Evolutionary conservation across 1,139 yeast genomes (phyloP).

Genomic region (Yamadazyma mexicana): DNA sequence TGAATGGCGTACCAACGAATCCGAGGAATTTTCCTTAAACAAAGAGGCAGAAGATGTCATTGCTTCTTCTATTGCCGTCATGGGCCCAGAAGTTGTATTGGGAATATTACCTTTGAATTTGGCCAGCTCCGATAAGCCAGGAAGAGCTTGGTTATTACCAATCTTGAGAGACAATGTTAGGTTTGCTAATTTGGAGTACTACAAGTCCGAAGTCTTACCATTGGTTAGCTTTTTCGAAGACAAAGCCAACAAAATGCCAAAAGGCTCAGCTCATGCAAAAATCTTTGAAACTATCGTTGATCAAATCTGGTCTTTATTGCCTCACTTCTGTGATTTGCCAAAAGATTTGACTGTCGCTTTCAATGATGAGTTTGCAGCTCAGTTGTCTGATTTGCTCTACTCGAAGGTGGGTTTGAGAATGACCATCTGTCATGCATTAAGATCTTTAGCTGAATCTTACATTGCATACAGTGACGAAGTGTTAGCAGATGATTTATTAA

Average conservation of each 20-base stretch:
- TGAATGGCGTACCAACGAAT: constrained; percentile 79
- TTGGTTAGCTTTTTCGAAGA: constrained; percentile 57
- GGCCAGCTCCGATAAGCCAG: constrained; percentile 46
- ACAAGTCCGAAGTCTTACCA: constrained; percentile 65
- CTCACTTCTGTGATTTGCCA: constrained; percentile 88
- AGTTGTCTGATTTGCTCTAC: constrained; percentile 72
- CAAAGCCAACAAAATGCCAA: constrained; percentile 45
- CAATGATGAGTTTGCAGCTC: constrained; percentile 74
- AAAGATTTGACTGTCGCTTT: constrained; percentile 65
- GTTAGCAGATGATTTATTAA: constrained; percentile 53
- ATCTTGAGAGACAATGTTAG: constrained; percentile 82
- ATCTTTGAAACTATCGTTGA: constrained; percentile 80
- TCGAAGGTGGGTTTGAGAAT: constrained; percentile 74
- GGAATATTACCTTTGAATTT: constrained; percentile 77
- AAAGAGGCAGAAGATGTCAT: constrained; percentile 80
- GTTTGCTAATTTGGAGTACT: constrained; percentile 67
- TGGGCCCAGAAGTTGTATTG: constrained; percentile 87
- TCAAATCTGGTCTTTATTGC: constrained; percentile 90
- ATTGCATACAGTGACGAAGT: constrained; percentile 61
- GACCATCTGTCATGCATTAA: constrained; percentile 77
- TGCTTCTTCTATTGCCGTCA: constrained; percentile 70
- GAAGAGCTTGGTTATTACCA: constrained; percentile 97
- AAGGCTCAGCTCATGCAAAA: constrained; percentile 66
- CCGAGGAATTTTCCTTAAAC: constrained; percentile 67
- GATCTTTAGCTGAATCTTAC: constrained; percentile 77